Evolutionary conservation across 2,329 filamentous ascomycete species (phyloP).

Genomic region (Coniochaeta hoffmannii): DNA sequence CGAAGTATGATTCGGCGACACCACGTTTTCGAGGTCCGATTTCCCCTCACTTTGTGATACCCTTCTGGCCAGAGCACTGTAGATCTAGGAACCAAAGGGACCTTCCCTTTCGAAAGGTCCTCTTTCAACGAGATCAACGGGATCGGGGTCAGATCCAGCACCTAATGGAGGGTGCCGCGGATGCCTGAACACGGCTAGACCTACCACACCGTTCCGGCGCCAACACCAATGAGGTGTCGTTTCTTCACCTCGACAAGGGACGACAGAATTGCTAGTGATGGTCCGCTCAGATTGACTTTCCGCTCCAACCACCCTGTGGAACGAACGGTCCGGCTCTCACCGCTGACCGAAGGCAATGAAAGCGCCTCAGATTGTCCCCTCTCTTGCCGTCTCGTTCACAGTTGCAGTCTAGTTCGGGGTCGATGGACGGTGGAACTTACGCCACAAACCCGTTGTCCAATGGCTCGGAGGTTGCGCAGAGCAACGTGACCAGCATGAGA

Average conservation of each 20-base stretch:
- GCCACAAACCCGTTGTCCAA: not conserved
- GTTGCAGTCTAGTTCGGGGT: not conserved
- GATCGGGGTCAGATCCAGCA: not conserved
- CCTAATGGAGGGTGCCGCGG: not conserved
- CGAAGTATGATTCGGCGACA: not conserved
- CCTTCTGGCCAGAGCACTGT: not conserved
- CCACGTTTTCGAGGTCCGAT: not conserved
- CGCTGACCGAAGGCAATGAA: slow-evolving; percentile 1
- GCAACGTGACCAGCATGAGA: slow-evolving; percentile 5
- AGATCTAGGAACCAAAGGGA: not conserved
- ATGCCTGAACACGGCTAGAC: not conserved
- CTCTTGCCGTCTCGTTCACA: not conserved
- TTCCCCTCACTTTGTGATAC: not conserved
- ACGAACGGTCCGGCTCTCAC: slow-evolving; percentile 1
- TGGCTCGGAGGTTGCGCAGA: not conserved
- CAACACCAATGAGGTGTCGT: not conserved
- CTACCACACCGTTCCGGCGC: not conserved
- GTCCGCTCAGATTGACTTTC: not conserved
- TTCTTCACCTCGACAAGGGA: not conserved
- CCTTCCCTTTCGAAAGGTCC: not conserved
- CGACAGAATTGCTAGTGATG: not conserved
- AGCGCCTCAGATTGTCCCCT: not conserved
- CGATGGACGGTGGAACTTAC: not conserved
- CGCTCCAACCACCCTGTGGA: not conserved
- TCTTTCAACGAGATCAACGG: not conserved